Evolutionary conservation across 2,329 filamentous ascomycete species (phyloP), one percentile per base, ranked within the genome.

Genomic region (Trichoderma koningiopsis): DNA sequence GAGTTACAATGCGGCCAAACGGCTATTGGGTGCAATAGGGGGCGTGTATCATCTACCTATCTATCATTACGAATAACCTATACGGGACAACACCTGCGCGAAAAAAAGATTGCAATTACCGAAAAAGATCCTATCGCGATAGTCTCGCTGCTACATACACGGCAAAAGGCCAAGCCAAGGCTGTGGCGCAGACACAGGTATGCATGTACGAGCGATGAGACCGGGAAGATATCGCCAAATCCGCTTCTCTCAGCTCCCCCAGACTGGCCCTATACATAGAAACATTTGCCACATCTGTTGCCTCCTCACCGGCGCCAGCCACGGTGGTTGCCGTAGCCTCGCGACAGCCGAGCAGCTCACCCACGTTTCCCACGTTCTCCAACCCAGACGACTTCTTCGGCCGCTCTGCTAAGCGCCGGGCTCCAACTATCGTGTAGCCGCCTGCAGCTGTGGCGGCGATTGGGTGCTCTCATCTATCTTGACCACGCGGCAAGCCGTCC

Each of bases 401-500:
- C 37, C 29, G 35, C 37, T n/a, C n/a, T 40, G 37, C 37, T 27
- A 31, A 47, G 53, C n/a, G 53, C 37, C 29, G 16, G n/a, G 22
- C 31, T 27, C 40, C 47, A 66, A 58, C 53, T 52, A 37, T 19
- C 10, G 47, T 16, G 35, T 35, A 33, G 16, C 10, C 58, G 27
- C 69, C 43, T 53, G 68, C 24, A 79, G 72, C 72, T 79, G 77
- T 2, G 76, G 71, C 33, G 75, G 75, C 52, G 74, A 72, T 4
- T 72, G 70, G 35, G 70, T 69, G 22, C 29, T 69, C 4, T 76
- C 79, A 14, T 86, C 83, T 68, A 88, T 76, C 79, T 85, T 88
- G 78, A 89, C 86, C 31, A 89, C 81, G 14, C 87, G 72, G 62
- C 83, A 85, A 2, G 87, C 87, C 4, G 87, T 89, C 2, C 87